Conservation (phyloP, 306 rosid genomes). For the Benincasa hispida region DNA sequence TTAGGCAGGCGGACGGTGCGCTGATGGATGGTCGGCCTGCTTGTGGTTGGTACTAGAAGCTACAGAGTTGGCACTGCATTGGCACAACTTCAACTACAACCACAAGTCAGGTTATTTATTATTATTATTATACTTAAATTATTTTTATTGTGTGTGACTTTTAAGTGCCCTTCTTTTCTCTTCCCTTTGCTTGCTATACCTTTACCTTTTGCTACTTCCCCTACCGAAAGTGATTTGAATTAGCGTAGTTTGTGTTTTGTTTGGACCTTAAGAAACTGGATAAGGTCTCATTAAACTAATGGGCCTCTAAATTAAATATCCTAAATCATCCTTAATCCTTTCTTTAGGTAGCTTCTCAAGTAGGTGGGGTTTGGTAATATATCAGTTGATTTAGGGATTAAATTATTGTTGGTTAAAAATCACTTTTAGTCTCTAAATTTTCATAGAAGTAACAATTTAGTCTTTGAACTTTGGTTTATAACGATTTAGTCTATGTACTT, state of each 20-base stretch:
- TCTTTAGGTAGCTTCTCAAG: background rate
- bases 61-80: background rate
- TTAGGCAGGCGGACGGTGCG: background rate
- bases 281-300: slow-evolving; percentile 5
- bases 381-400: background rate
- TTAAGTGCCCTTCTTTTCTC: background rate
- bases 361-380: background rate
- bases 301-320: background rate
- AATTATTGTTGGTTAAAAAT: too few species aligned
- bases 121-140: too few species aligned
- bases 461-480: too few species aligned
- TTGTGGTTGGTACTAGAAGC: background rate
- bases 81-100: background rate
- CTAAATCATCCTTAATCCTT: background rate
- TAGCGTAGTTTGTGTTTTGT: slow-evolving; percentile 6
- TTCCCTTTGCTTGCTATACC: background rate
- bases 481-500: too few species aligned
- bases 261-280: background rate
- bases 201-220: background rate
- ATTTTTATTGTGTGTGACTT: background rate
- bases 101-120: background rate
- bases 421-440: too few species aligned
- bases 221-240: slow-evolving; percentile 3
- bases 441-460: too few species aligned
- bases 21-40: background rate